Evolutionary conservation across 345 rosid genomes (phyloP), one percentile per base, ranked within the genome.

Genomic region (Citrus medica): DNA sequence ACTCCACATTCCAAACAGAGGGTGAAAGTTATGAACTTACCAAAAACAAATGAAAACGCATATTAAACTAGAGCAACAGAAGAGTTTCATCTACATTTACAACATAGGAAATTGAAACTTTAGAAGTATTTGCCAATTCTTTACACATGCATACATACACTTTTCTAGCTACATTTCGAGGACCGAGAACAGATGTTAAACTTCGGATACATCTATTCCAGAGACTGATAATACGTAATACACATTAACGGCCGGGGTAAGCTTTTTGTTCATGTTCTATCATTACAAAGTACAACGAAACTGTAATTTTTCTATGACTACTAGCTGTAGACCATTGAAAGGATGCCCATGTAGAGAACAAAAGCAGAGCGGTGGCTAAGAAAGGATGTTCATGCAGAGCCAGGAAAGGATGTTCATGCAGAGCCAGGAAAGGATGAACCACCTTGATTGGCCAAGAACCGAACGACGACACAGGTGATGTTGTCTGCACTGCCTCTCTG

Each of bases 401-500:
- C n/a, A n/a, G n/a, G 48, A 63, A 38, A 2, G 25, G 53, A 56
- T 46, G 73, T 75, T 87, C 73, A 85, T 16, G 79, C 72, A 22
- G 87, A 63, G 61, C 42, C n/a, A 71, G 67, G 46, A 32, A 63
- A 77, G 68, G 92, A 86, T 37, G 89, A 79, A 60, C 82, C 85
- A 4, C 79, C 90, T 80, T 81, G 89, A 78, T 84, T 85, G 32
- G 88, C 88, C 82, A 89, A 76, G 89, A 94, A 97, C 60, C 97
- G 98, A 74, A 97, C 98, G 0, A 97, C 98, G 3, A 97, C 93
- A 69, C 98, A 92, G 42, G 99, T 94, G 75, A 97, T 97, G 82
- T 97, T 97, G 82, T 97, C 99, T 16, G 98, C 98, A 73, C 99
- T 97, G 67, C 98, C 98, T 81, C 98, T 88, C 88, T 92, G 98